These are phyloP conservation scores for Globisporangium radiosum DNA, from an alignment of 352 stramenopile species.

Conservation along the genomic window DNA sequence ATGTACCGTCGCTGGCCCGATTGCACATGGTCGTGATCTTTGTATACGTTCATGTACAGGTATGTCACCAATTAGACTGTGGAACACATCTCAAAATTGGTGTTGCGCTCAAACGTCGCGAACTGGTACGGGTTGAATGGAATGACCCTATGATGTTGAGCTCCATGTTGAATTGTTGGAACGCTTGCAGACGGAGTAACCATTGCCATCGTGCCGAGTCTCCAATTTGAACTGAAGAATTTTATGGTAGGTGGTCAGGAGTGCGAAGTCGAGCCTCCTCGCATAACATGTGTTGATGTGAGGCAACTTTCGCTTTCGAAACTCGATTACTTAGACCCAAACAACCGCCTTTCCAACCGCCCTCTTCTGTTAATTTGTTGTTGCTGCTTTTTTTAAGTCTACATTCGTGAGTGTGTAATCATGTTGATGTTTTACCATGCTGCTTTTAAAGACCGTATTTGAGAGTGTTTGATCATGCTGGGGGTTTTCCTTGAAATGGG, in stretches of 20 bases:
- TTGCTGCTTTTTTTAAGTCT: no score
- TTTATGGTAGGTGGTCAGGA: background rate
- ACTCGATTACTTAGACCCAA: background rate
- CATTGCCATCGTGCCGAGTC: conserved; percentile 5
- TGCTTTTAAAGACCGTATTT: no score
- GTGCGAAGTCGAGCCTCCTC: background rate
- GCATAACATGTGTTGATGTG: background rate
- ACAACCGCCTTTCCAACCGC: background rate
- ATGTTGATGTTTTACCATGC: no score
- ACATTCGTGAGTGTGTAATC: no score
- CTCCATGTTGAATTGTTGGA: background rate
- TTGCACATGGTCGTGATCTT: conserved; percentile 32
- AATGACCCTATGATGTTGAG: conserved; percentile 32
- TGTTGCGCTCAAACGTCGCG: conserved; percentile 46
- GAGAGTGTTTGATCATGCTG: no score
- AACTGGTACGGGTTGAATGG: conserved; percentile 52
- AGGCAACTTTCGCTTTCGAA: background rate
- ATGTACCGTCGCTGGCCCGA: no score
- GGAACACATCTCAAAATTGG: conserved; percentile 45
- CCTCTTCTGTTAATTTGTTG: no score
- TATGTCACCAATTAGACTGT: conserved; percentile 24
- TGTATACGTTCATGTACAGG: conserved; percentile 22
- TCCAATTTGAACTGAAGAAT: conserved; percentile 6
- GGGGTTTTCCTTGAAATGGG: no score
- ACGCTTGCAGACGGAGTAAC: conserved; percentile 14